Conservation (phyloP, 2,329 filamentous ascomycete genomes). For the Exutisphaerella laricina region DNA sequence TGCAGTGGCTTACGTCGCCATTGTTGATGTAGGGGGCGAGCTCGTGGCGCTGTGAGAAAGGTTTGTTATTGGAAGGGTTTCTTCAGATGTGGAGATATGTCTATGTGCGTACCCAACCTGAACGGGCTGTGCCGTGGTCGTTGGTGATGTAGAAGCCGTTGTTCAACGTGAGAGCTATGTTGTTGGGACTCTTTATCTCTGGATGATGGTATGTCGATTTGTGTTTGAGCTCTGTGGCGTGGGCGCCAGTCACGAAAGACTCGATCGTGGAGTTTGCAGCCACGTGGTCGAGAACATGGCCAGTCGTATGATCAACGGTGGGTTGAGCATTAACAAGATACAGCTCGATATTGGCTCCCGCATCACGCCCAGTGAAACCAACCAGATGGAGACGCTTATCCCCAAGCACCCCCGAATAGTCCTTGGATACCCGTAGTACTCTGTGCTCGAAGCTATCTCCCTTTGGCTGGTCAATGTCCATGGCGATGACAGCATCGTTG, state of each 20-base stretch:
- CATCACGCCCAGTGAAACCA: conserved; percentile 15
- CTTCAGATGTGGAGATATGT: too few species aligned
- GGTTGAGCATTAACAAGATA: conserved; percentile 18
- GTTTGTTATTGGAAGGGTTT: too few species aligned
- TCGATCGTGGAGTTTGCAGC: conserved; percentile 21
- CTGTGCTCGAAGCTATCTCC: conserved; percentile 17
- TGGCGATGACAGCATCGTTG: conserved; percentile 20
- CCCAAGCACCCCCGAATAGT: conserved; percentile 12
- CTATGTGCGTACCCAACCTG: too few species aligned
- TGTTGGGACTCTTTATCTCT: conserved; percentile 21
- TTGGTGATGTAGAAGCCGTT: conserved; percentile 21
- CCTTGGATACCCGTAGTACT: conserved; percentile 13
- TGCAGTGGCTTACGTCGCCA: conserved; percentile 20
- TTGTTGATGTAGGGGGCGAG: conserved; percentile 16
- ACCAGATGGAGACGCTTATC: conserved; percentile 18
- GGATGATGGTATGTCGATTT: conserved; percentile 12
- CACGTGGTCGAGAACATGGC: conserved; percentile 11
- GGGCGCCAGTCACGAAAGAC: conserved; percentile 9
- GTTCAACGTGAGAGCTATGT: conserved; percentile 13
- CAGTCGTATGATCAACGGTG: conserved; percentile 12
- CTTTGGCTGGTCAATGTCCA: conserved; percentile 20
- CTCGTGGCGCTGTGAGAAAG: neutral
- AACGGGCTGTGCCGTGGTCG: conserved; percentile 20
- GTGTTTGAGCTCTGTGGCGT: conserved; percentile 9
- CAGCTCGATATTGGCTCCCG: conserved; percentile 9